Conservation (phyloP, 257 asterid species). For the Petunia secreta region DNA sequence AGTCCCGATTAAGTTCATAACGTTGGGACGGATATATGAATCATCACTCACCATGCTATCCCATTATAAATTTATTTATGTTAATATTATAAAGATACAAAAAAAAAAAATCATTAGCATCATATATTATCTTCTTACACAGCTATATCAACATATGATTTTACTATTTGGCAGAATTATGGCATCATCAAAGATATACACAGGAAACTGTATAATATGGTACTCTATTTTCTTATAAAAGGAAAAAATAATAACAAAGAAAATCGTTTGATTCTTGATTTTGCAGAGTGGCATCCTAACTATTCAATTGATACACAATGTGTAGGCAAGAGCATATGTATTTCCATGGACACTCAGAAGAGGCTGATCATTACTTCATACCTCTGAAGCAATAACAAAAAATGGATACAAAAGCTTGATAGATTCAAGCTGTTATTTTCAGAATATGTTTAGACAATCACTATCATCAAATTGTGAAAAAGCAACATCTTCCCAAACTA, state of each 20-base stretch:
- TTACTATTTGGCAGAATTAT: neutral
- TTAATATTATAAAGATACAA: too few species aligned
- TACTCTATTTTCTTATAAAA: too few species aligned
- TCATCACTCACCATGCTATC: too few species aligned
- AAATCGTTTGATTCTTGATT: neutral
- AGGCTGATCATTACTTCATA: neutral
- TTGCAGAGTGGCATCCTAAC: neutral
- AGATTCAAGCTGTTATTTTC: conserved; percentile 16
- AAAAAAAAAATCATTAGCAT: neutral
- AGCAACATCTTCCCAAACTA: conserved; percentile 6
- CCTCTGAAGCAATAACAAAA: neutral
- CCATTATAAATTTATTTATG: too few species aligned
- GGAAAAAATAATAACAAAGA: neutral
- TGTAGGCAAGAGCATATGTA: neutral
- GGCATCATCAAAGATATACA: neutral
- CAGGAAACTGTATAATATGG: neutral
- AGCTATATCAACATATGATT: neutral
- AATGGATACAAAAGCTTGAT: conserved; percentile 20
- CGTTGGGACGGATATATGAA: too few species aligned
- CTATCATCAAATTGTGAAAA: conserved; percentile 13
- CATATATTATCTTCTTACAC: neutral
- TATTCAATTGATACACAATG: neutral
- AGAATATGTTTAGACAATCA: neutral
- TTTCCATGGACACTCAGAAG: too few species aligned
- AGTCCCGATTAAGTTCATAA: too few species aligned